Conservation (phyloP, 106 monocot species). For the Dendrobium chrysotoxum region DNA sequence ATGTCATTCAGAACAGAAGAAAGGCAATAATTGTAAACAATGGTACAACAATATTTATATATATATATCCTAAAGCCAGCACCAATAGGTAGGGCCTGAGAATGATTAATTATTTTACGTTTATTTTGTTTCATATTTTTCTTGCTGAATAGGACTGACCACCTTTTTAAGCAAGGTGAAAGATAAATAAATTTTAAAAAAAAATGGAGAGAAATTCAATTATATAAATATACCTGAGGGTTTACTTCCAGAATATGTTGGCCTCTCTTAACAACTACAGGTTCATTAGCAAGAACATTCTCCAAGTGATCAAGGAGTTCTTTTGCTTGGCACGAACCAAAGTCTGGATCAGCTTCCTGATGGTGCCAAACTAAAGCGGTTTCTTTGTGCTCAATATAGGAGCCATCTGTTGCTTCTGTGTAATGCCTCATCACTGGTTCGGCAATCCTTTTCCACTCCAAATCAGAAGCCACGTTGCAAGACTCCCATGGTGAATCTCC, state of each 20-base stretch:
- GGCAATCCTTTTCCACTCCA: conserved; percentile 51
- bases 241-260: conserved; percentile 61
- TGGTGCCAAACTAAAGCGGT: conserved; percentile 76
- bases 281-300: conserved; percentile 70
- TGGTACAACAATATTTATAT: too few relatives aligned
- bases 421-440: conserved; percentile 58
- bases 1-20: neutral
- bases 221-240: conserved; percentile 32
- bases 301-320: conserved; percentile 72
- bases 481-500: conserved; percentile 17
- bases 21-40: too few relatives aligned
- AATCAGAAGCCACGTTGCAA: conserved; percentile 2
- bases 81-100: too few relatives aligned
- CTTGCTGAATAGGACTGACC: too few relatives aligned
- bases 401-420: conserved; percentile 59
- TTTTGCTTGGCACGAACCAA: conserved; percentile 63
- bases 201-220: neutral
- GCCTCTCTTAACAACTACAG: conserved; percentile 65
- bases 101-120: too few relatives aligned
- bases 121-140: too few relatives aligned
- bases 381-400: conserved; percentile 59
- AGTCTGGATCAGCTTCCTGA: conserved; percentile 72
- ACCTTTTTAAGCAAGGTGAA: too few relatives aligned
- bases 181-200: too few relatives aligned
- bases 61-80: too few relatives aligned